These are phyloP conservation scores for Trichoderma harzianum DNA, from an alignment of 2,329 filamentous ascomycete species.

Conservation along the genomic window DNA sequence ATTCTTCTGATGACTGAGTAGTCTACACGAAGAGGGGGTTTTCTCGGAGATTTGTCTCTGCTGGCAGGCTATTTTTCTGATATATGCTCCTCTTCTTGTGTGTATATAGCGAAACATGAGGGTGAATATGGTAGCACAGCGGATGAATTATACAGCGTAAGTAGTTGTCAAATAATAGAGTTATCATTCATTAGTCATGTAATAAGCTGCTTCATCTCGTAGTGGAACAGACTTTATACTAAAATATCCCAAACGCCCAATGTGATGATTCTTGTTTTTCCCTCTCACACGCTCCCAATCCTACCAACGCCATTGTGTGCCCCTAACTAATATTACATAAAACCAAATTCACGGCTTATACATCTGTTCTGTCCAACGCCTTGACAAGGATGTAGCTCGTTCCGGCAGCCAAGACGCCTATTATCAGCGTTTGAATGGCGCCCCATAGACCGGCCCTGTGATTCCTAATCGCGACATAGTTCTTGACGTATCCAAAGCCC, in stretches of 20 bases:
- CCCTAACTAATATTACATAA: not conserved
- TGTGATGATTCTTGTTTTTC: not conserved
- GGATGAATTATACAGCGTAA: not conserved
- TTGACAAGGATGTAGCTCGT: constrained; percentile 63
- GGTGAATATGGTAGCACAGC: not conserved
- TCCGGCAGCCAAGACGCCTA: constrained; percentile 63
- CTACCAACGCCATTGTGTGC: constrained; percentile 11
- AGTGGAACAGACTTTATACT: not conserved
- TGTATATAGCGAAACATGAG: not conserved
- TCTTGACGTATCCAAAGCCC: constrained; percentile 64
- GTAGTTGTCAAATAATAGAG: not conserved
- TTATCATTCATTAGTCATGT: constrained; percentile 1
- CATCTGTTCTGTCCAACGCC: constrained; percentile 42
- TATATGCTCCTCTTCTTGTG: not conserved
- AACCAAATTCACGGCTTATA: not conserved
- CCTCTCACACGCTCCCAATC: not conserved
- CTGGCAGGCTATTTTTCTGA: not conserved
- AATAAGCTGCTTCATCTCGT: not conserved
- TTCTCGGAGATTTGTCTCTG: not conserved
- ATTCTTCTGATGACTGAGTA: not conserved
- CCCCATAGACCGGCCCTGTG: constrained; percentile 54
- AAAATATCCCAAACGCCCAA: not conserved
- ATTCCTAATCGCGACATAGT: constrained; percentile 50
- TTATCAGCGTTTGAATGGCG: constrained; percentile 60
- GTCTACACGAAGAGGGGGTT: not conserved